Conservation (phyloP, 202 grass and related monocot genomes). For the Musa balbisiana region DNA sequence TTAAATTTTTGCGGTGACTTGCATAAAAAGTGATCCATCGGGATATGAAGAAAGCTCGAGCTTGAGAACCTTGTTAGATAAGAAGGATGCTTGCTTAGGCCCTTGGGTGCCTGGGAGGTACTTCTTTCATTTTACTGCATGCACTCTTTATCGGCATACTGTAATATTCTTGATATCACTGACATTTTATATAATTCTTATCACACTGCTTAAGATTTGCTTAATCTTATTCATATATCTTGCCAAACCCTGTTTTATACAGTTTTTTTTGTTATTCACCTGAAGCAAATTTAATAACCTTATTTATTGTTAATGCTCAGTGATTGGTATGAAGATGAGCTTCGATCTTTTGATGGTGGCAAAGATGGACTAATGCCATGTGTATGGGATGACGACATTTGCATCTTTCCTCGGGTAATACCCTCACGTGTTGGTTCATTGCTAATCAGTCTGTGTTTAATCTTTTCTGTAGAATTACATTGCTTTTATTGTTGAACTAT, state of each 20-base stretch:
- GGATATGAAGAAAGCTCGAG: slow-evolving; percentile 94
- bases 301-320: slow-evolving; percentile 38
- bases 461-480: background rate
- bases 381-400: slow-evolving; percentile 79
- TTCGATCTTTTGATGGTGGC: slow-evolving; percentile 81
- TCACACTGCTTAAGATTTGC: too few relatives aligned
- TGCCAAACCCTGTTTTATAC: background rate
- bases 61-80: slow-evolving; percentile 86
- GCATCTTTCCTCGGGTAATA: slow-evolving; percentile 71
- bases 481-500: too few relatives aligned
- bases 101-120: slow-evolving; percentile 98
- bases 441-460: background rate
- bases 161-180: background rate
- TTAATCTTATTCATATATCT: too few relatives aligned
- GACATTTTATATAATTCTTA: too few relatives aligned
- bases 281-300: slow-evolving; percentile 16
- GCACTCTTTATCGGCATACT: background rate
- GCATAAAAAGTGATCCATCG: slow-evolving; percentile 72
- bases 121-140: slow-evolving; percentile 9
- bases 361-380: slow-evolving; percentile 76
- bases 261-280: background rate
- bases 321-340: slow-evolving; percentile 96
- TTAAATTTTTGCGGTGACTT: slow-evolving; percentile 16
- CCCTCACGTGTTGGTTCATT: background rate
- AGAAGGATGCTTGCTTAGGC: slow-evolving; percentile 82